Base-by-base conservation (phyloP, 202 grass and related monocot species). In the Digitaria exilis region DNA sequence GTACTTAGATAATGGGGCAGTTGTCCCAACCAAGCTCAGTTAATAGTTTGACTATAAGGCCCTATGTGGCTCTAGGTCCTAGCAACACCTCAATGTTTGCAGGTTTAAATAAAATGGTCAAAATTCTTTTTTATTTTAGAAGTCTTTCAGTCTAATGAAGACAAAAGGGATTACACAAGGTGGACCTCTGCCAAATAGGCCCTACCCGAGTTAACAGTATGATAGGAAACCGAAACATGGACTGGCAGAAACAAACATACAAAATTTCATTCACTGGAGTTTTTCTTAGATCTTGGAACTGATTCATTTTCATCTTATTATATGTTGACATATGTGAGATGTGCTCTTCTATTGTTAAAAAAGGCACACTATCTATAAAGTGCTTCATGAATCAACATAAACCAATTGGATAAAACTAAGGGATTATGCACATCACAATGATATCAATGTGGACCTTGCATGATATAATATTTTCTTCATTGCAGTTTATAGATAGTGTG, bases 391-490 rank as follows among this genome's bases (percentile, higher is more conserved):
- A 76, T 25, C 7, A 85, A 77, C 22, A n/a, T n/a, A n/a, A n/a
- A n/a, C n/a, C 10, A 42, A 34, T 9, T 18, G 21, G 44, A 41
- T 57, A 56, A 77, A 60, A 31, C 6, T 6, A 73, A 66, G 39
- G 12, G 29, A 32, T 64, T 26, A 48, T 34, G 75, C 9, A 66
- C 55, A 91, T 56, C 46, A 81, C 0, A 16, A 71, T 81, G 61
- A 71, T 64, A 31, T 83, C 21, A 58, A 19, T 71, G 43, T 71
- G 69, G 25, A 49, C 72, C 72, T 83, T 77, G 37, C 45, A 68
- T 74, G 81, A 65, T 87, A 80, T 49, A 50, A 43, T 80, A 54
- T 84, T 41, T 73, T 52, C 31, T 43, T 77, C 48, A 82, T 87
- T 60, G 11, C 67, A 45, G 21, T 86, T 43, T 76, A 18, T 58